Percentiles rank a stretch among this genome's conserved stretches.
phyloP scores from a whole-genome alignment of 2,329 filamentous ascomycete genomes.

The Colletotrichum endophyticum region DNA sequence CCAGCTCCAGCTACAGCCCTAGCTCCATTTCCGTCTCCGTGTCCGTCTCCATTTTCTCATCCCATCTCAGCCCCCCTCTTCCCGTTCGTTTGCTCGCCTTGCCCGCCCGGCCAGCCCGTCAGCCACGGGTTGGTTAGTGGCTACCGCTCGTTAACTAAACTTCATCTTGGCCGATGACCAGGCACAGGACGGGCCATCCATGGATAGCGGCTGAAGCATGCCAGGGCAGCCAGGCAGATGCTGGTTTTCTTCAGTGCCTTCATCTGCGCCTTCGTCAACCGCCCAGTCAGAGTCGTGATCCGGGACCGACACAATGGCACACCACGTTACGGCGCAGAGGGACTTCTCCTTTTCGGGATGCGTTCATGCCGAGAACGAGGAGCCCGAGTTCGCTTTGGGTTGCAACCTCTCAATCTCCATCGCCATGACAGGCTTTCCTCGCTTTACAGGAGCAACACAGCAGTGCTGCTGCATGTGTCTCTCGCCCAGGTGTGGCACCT shows the following conservation, averaged over 20 bases:
- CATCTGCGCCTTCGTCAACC: not conserved
- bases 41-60: not conserved
- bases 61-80: not conserved
- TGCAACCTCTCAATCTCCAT: not conserved
- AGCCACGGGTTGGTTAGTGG: not conserved
- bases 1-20: not conserved
- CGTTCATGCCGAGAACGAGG: not conserved
- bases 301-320: not conserved
- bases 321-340: not conserved
- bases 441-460: not conserved
- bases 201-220: not conserved
- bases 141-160: not conserved
- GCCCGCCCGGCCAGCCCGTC: constrained; percentile 7
- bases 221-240: not conserved
- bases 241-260: not conserved
- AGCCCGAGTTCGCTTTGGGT: not conserved
- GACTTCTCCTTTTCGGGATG: not conserved
- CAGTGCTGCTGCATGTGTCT: not conserved
- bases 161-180: not conserved
- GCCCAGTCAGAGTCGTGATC: not conserved
- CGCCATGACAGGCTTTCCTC: not conserved
- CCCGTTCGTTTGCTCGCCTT: constrained; percentile 4
- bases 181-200: not conserved
- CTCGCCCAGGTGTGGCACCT: not conserved
- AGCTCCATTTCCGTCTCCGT: constrained; percentile 1